A percentile compares a stretch with the other conserved stretches of the same genome.
phyloP scores from a whole-genome alignment of 2,329 filamentous ascomycete species.

The Penicillium sp. region DNA sequence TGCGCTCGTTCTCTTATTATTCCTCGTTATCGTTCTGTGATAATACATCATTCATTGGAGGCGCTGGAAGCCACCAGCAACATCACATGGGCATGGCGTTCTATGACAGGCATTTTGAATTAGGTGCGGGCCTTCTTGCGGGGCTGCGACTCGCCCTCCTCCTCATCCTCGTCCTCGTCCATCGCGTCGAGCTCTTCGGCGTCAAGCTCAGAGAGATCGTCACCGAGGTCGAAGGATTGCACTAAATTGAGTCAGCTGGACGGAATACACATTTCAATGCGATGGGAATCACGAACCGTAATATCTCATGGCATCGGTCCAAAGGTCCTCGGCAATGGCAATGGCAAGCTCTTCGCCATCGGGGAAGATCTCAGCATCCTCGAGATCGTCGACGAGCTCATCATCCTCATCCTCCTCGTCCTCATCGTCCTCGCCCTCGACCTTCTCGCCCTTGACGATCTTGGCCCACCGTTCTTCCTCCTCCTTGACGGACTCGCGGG shows the following conservation, averaged over 20 bases:
- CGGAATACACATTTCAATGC: not conserved
- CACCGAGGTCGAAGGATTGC: conserved; percentile 65
- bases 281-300: conserved; percentile 65
- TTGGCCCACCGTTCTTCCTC: conserved; percentile 54
- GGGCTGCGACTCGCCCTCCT: conserved; percentile 47
- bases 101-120: conserved; percentile 15
- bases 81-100: conserved; percentile 16
- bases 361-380: conserved; percentile 78
- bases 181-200: conserved; percentile 57
- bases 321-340: conserved; percentile 77
- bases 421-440: conserved; percentile 35
- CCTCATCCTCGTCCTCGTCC: conserved; percentile 36
- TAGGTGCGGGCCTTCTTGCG: conserved; percentile 39
- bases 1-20: conserved; percentile 76
- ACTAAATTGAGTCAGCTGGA: conserved; percentile 47
- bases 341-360: conserved; percentile 77
- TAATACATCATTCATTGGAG: conserved; percentile 23
- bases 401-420: conserved; percentile 44
- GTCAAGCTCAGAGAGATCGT: conserved; percentile 57
- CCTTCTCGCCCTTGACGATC: conserved; percentile 47
- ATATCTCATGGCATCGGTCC: conserved; percentile 81
- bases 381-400: conserved; percentile 57
- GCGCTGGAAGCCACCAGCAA: conserved; percentile 14
- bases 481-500: conserved; percentile 54
- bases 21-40: conserved; percentile 66